phyloP scores from a whole-genome alignment of 257 asterid genomes.

The Catharanthus roseus region DNA sequence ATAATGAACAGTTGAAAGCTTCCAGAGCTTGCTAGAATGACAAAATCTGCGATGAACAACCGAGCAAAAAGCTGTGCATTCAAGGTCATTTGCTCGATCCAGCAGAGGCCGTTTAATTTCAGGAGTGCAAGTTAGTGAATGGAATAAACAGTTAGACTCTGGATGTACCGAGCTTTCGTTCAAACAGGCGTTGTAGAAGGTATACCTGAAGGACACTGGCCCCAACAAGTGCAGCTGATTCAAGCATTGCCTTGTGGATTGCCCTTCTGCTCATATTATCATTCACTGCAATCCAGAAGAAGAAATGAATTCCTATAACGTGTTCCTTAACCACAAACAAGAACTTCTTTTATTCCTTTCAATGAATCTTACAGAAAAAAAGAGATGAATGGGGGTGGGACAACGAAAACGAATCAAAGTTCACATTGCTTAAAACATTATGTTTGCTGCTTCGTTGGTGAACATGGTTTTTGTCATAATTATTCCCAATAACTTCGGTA shows the following conservation, averaged over 20 bases:
- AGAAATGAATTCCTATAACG: not conserved
- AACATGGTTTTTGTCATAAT: too few relatives aligned
- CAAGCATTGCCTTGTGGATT: slow-evolving; percentile 53
- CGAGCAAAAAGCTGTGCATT: not conserved
- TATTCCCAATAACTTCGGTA: too few relatives aligned
- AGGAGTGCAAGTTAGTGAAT: not conserved
- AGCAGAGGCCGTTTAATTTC: too few relatives aligned
- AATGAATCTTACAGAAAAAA: too few relatives aligned
- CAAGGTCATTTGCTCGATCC: not conserved
- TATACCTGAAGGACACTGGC: slow-evolving; percentile 65
- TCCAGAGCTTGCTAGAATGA: not conserved
- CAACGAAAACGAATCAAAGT: too few relatives aligned
- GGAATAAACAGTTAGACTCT: slow-evolving; percentile 45
- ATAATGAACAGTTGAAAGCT: not conserved
- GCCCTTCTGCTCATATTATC: slow-evolving; percentile 68
- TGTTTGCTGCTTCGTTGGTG: too few relatives aligned
- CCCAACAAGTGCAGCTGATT: slow-evolving; percentile 54
- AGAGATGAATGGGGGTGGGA: too few relatives aligned
- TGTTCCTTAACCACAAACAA: not conserved
- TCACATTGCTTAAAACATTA: too few relatives aligned
- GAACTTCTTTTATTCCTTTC: too few relatives aligned
- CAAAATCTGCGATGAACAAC: not conserved
- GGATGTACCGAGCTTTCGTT: slow-evolving; percentile 64
- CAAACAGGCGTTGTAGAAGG: slow-evolving; percentile 62
- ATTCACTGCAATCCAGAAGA: slow-evolving; percentile 36